Evolutionary conservation across 176 grass and related monocot species (phyloP).

Genomic region (Otatea glauca): DNA sequence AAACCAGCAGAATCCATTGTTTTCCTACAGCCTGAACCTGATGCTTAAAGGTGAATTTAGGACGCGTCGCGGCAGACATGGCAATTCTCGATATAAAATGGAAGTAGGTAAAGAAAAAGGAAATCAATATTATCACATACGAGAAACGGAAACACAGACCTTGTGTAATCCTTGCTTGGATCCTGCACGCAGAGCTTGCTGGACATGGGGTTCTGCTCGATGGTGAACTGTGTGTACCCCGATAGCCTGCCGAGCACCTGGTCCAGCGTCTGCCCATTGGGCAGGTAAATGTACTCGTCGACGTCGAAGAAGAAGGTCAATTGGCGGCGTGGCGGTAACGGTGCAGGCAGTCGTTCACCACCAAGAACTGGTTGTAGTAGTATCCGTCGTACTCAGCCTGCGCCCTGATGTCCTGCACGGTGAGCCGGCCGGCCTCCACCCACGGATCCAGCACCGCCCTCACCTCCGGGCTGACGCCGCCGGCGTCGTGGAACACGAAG

Average conservation of each 20-base stretch:
- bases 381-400: constrained; percentile 85
- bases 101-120: background rate
- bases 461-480: constrained; percentile 63
- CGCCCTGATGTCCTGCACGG: constrained; percentile 75
- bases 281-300: constrained; percentile 84
- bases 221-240: constrained; percentile 79
- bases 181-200: constrained; percentile 82
- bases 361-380: constrained; percentile 95
- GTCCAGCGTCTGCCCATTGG: constrained; percentile 53
- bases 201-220: constrained; percentile 90
- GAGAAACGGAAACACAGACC: constrained; percentile 40
- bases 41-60: background rate
- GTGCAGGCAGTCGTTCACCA: constrained; percentile 91
- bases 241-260: constrained; percentile 62
- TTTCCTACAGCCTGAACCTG: background rate
- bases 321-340: constrained; percentile 73
- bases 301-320: constrained; percentile 98
- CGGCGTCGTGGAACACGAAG: constrained; percentile 89
- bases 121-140: background rate
- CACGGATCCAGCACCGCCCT: constrained; percentile 72
- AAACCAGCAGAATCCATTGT: constrained; percentile 7
- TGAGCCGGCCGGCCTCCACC: constrained; percentile 70
- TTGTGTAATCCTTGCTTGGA: constrained; percentile 51
- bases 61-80: background rate
- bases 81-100: constrained; percentile 29